A percentile compares a stretch with the other conserved stretches of the same genome.
These are phyloP conservation scores for Multifurca ochricompacta DNA, from an alignment of 768 basidiomycete genomes.

Conservation along the genomic window DNA sequence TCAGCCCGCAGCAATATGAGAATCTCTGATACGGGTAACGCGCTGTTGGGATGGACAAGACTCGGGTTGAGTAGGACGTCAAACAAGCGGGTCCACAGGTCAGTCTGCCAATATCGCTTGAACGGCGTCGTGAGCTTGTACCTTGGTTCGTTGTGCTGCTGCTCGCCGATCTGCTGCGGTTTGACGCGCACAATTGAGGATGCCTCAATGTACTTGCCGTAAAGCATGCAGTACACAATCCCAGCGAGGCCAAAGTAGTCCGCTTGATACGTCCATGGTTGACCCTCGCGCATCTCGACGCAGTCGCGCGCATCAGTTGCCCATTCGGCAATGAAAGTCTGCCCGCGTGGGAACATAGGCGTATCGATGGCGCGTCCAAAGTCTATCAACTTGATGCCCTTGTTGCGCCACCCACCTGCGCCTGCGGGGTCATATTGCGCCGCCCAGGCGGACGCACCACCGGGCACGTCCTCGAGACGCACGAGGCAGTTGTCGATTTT, in stretches of 20 bases:
- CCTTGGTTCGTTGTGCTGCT: slow-evolving; percentile 15
- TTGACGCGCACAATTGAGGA: slow-evolving; percentile 39
- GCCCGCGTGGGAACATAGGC: slow-evolving; percentile 66
- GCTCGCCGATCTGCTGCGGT: slow-evolving; percentile 25
- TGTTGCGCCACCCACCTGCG: slow-evolving; percentile 74
- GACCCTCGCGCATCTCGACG: slow-evolving; percentile 75
- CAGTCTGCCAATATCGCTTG: slow-evolving; percentile 92
- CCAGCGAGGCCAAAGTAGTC: slow-evolving; percentile 97
- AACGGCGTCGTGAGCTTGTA: slow-evolving; percentile 71
- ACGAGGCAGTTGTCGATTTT: slow-evolving; percentile 99
- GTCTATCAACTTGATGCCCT: slow-evolving; percentile 92
- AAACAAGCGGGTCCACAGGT: slow-evolving; percentile 79
- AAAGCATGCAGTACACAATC: slow-evolving; percentile 92
- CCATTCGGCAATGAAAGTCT: slow-evolving; percentile 85
- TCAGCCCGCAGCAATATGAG: slow-evolving; percentile 56
- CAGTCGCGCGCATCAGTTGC: slow-evolving; percentile 86
- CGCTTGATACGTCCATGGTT: slow-evolving; percentile 89
- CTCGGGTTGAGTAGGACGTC: slow-evolving; percentile 80
- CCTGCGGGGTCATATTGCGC: slow-evolving; percentile 71
- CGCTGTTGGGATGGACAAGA: slow-evolving; percentile 44
- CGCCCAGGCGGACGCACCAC: slow-evolving; percentile 62
- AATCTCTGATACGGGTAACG: slow-evolving; percentile 67
- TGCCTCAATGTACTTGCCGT: slow-evolving; percentile 90
- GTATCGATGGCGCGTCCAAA: slow-evolving; percentile 95
- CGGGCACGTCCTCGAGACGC: slow-evolving; percentile 76